Base-by-base conservation (phyloP, 1,284 basidiomycete genomes). In the Cystobasidium slooffiae region DNA sequence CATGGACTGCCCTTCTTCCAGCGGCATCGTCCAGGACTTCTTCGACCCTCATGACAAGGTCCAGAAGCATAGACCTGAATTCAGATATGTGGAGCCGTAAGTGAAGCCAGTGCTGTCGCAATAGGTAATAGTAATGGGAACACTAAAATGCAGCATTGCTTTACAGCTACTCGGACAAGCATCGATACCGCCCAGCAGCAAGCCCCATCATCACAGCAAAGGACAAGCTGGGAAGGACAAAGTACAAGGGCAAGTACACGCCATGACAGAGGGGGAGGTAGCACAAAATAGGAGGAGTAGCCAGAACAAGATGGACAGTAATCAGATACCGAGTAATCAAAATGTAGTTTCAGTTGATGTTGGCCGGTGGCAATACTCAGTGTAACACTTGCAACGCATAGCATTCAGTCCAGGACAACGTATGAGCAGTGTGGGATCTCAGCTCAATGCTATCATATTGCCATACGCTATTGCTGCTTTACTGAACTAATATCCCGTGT, bases 111-210 rank as follows among this genome's bases (percentile, higher is more conserved):
- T 18, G 18, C 18, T 37, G 16, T 31, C 31, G 31, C 31, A 31
- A 31, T 31, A 31, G 31, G 5, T 31, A 31, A 24, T 8, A 24
- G 41, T 31, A 20, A 37, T 8, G 39, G 22, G 12, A 41, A 37
- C 63, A n/a, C 18, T 18, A 18, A 5, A 9, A 24, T 8, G 4
- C 41, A 43, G n/a, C 39, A 39, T 56, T 6, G 9, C 24, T 68
- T 24, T 37, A 6, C 74, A 80, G 79, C 51, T 80, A 80, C 68
- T 77, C 75, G 20, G 74, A 76, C 7, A 64, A 80, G 47, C 76
- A 79, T 70, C 61, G 75, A 31, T 80, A 77, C 62, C 59, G 79
- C 3, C 79, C 79, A 1, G 79, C 79, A 8, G 74, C 78, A 7
- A 73, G 68, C 18, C 79, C 79, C 1, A 66, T 80, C 51, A 52